Percentiles rank a stretch among this genome's conserved stretches.
phyloP scores from a whole-genome alignment of 306 rosid species.

The Hylodesmum podocarpum region DNA sequence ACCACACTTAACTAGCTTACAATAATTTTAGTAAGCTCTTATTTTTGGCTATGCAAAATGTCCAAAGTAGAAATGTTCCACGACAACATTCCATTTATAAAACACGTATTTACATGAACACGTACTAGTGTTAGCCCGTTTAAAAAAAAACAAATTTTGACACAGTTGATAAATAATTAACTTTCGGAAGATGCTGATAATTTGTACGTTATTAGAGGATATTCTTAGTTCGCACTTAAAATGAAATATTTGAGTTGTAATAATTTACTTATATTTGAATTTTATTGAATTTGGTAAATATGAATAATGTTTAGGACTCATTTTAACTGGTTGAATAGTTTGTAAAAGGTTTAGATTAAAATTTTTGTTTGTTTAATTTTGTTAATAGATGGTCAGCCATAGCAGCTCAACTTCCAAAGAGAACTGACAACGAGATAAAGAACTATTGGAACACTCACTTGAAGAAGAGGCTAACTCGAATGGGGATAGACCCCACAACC shows the following conservation, averaged over 20 bases:
- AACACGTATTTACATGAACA: too few species aligned
- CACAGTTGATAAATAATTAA: too few species aligned
- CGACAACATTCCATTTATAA: neutral
- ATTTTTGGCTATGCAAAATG: neutral
- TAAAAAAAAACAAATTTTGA: neutral
- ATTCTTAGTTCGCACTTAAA: too few species aligned
- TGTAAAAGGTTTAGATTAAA: too few species aligned
- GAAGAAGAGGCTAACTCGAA: slow-evolving; percentile 46
- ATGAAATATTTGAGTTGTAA: too few species aligned
- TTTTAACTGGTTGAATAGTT: too few species aligned
- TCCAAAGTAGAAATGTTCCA: neutral
- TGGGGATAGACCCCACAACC: slow-evolving; percentile 53
- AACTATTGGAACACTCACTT: slow-evolving; percentile 56
- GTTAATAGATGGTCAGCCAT: slow-evolving; percentile 52
- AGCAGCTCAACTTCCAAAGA: slow-evolving; percentile 49
- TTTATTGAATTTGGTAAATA: too few species aligned
- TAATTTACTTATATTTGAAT: too few species aligned
- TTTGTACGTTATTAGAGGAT: too few species aligned
- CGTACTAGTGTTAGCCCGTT: too few species aligned
- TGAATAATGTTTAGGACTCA: too few species aligned
- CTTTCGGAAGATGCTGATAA: too few species aligned
- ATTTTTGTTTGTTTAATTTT: neutral
- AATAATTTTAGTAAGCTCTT: neutral
- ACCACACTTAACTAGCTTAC: neutral
- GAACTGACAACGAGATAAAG: slow-evolving; percentile 57